Percentiles rank a stretch among this genome's conserved stretches.
phyloP scores from a whole-genome alignment of 2,329 filamentous ascomycete species.

The Elsinoe perseae region DNA sequence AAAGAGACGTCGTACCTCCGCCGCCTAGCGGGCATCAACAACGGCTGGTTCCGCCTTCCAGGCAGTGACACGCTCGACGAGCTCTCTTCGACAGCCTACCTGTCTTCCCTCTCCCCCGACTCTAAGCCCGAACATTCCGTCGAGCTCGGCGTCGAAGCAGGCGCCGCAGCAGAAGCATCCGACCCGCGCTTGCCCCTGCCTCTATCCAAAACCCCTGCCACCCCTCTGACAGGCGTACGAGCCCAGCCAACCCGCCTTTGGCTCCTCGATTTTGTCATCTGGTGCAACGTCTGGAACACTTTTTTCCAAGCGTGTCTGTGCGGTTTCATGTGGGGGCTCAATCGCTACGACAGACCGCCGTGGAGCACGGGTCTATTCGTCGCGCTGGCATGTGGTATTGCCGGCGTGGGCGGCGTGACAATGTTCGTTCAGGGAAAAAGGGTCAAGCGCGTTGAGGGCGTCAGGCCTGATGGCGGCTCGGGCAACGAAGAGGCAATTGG shows the following conservation, averaged over 20 bases:
- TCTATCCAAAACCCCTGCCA: slow-evolving; percentile 52
- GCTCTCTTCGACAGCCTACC: slow-evolving; percentile 17
- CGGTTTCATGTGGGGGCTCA: slow-evolving; percentile 65
- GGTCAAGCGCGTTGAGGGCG: slow-evolving; percentile 64
- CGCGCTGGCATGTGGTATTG: slow-evolving; percentile 62
- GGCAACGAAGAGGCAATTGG: background rate
- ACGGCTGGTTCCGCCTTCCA: slow-evolving; percentile 65
- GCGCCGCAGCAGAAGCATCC: slow-evolving; percentile 30
- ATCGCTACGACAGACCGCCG: slow-evolving; percentile 56
- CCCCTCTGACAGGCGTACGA: slow-evolving; percentile 63
- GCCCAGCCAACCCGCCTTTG: slow-evolving; percentile 60
- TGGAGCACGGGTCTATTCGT: slow-evolving; percentile 79
- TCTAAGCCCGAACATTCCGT: background rate
- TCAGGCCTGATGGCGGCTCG: slow-evolving; percentile 40
- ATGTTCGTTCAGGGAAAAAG: slow-evolving; percentile 62
- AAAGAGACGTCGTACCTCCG: slow-evolving; percentile 47
- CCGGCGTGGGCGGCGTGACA: slow-evolving; percentile 59
- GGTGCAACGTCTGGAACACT: slow-evolving; percentile 72
- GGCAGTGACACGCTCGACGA: slow-evolving; percentile 54
- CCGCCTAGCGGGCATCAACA: slow-evolving; percentile 64
- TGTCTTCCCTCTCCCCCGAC: background rate
- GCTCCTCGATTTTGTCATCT: slow-evolving; percentile 74
- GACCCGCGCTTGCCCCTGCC: slow-evolving; percentile 55
- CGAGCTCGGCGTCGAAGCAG: slow-evolving; percentile 1
- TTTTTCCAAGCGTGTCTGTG: slow-evolving; percentile 66